Conservation (phyloP, 441 rosid species). For the Populus hybrid region DNA sequence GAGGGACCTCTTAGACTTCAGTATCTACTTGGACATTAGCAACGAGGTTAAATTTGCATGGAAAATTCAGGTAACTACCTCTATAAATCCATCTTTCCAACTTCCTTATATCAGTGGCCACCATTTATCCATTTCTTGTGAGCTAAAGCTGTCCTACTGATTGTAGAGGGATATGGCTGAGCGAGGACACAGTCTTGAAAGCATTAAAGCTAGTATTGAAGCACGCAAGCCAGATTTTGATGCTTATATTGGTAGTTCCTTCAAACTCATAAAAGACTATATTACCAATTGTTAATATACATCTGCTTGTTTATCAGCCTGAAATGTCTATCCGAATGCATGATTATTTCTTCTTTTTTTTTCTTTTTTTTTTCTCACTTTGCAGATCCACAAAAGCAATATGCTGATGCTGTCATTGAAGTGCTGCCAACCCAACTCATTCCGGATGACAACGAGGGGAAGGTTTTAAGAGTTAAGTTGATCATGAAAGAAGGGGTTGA, state of each 20-base stretch:
- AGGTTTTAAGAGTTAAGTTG: conserved; percentile 81
- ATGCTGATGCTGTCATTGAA: conserved; percentile 92
- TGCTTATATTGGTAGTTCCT: conserved; percentile 69
- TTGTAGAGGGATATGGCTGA: conserved; percentile 97
- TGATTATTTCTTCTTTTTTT: not conserved
- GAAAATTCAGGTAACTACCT: conserved; percentile 78
- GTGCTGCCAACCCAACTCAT: conserved; percentile 87
- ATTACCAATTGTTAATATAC: not conserved
- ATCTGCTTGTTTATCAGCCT: not conserved
- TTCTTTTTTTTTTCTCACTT: not conserved
- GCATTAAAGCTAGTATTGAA: conserved; percentile 94
- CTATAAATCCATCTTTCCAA: not conserved
- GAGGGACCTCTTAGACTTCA: conserved; percentile 84
- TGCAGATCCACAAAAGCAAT: conserved; percentile 93
- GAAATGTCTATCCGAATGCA: not conserved
- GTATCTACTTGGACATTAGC: conserved; percentile 97
- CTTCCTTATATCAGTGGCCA: not conserved
- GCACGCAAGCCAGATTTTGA: conserved; percentile 95
- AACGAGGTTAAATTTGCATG: conserved; percentile 96
- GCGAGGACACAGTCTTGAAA: conserved; percentile 96
- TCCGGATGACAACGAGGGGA: conserved; percentile 82
- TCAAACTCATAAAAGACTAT: not conserved
- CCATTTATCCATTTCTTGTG: not conserved
- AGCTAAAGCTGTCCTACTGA: conserved; percentile 1
- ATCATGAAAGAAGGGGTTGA: conserved; percentile 95